Percentiles rank a stretch among this genome's conserved stretches.
These are phyloP conservation scores for Artemisia argyi DNA, from an alignment of 129 eudicot genomes.

Conservation along the genomic window DNA sequence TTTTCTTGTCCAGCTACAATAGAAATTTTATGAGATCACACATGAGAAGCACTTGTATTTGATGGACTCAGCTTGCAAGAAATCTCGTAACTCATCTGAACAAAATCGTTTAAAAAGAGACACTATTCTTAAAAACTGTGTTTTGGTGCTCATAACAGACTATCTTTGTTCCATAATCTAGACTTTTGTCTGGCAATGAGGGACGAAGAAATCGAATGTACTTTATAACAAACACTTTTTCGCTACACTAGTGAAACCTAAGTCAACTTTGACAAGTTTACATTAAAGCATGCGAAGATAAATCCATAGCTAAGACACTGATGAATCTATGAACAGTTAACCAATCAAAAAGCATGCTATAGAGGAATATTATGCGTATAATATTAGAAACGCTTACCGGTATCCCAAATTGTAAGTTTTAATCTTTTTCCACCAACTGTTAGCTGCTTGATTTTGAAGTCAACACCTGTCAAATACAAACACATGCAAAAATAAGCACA, in stretches of 20 bases:
- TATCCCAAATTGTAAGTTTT: constrained; percentile 97
- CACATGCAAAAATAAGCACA: constrained; percentile 8
- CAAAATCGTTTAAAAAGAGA: not conserved
- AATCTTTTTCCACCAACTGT: constrained; percentile 75
- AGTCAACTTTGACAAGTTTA: not conserved
- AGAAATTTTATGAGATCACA: constrained; percentile 3
- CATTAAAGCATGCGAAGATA: not conserved
- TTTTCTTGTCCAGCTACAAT: constrained; percentile 95
- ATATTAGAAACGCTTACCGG: constrained; percentile 46
- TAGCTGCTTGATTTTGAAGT: constrained; percentile 76
- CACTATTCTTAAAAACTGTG: not conserved
- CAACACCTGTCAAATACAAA: constrained; percentile 60
- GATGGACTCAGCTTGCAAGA: no score
- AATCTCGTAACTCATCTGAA: no score
- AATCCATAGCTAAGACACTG: not conserved
- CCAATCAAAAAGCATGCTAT: not conserved
- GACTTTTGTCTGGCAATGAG: not conserved
- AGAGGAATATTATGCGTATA: not conserved
- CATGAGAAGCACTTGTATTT: constrained; percentile 1
- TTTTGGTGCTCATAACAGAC: not conserved
- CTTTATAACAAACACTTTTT: not conserved
- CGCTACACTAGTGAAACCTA: not conserved
- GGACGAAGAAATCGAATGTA: not conserved
- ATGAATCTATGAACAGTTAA: not conserved
- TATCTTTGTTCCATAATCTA: not conserved